A percentile compares a stretch with the other conserved stretches of the same genome.
phyloP scores from a whole-genome alignment of 495 filamentous ascomycete genomes.

The Daldinia loculata region DNA sequence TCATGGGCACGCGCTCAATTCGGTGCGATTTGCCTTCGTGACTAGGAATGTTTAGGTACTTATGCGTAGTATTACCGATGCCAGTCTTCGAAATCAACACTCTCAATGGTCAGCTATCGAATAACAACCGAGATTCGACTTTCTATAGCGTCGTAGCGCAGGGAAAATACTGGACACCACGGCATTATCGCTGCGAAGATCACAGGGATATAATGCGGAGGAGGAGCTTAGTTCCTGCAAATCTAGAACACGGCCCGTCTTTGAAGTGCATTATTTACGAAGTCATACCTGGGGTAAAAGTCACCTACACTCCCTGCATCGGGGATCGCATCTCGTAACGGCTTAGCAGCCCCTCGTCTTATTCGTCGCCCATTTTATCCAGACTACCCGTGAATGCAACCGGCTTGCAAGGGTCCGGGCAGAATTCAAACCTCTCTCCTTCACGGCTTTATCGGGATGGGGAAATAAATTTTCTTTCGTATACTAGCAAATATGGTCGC shows the following conservation, averaged over 20 bases:
- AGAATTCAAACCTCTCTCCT: constrained; percentile 24
- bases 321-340: constrained; percentile 25
- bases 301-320: constrained; percentile 1
- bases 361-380: constrained; percentile 36
- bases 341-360: constrained; percentile 7
- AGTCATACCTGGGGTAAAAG: constrained; percentile 29
- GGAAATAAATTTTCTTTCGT: constrained; percentile 7
- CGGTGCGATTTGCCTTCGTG: neutral
- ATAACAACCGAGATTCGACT: constrained; percentile 34
- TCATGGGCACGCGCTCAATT: constrained; percentile 7
- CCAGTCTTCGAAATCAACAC: neutral
- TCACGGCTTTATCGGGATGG: constrained; percentile 31
- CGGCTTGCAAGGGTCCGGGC: constrained; percentile 26
- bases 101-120: constrained; percentile 18
- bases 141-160: constrained; percentile 8
- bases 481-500: neutral
- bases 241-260: constrained; percentile 33
- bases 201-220: constrained; percentile 34
- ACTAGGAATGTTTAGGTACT: constrained; percentile 3
- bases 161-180: neutral
- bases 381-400: constrained; percentile 24
- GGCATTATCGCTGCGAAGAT: constrained; percentile 30
- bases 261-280: constrained; percentile 17
- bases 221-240: constrained; percentile 1
- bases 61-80: constrained; percentile 2